Evolutionary conservation across 176 grass and related monocot genomes (phyloP), one percentile per base, ranked within the genome.

Genomic region (Oryza rufipogon): DNA sequence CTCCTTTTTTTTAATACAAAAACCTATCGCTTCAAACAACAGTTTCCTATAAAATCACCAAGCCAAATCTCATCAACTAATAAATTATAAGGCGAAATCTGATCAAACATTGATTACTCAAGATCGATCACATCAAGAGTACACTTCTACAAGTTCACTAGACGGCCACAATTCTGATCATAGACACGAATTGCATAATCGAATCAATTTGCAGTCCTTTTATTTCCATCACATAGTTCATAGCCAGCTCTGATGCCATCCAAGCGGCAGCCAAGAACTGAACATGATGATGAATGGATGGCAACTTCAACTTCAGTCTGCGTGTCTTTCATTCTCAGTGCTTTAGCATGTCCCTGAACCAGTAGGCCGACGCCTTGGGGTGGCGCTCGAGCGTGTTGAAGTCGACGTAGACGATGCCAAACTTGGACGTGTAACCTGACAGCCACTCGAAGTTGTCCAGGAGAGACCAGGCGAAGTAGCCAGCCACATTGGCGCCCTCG

Each of bases 381-480:
- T 89, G 80, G 28, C 89, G 84, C 20, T 87, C 83, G 0, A 87
- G 85, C 1, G 45, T 87, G 25, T 80, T 83, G 67, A 71, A 94
- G 65, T 94, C 89, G 1, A 91, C 85, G 2, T 91, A 94, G 4
- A 91, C 87, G 19, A 91, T 68, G 23, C 89, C 92, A 22, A 94
- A 91, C 70, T 91, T 91, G 39, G 87, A 91, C 0, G 81, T 80
- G 74, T 91, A 91, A 0, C 92, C 92, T 3, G 85, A 84, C 17
- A 19, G 38, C 89, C 89, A 91, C 71, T 94, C 92, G 5, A 91
- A 87, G 81, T 94, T 91, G 44, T 91, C 92, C 2, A 94, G 87
- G 20, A 91, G 84, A 84, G 92, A 94, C 92, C 92, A 94, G 0
- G 89, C 89, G 51, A 94, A 94, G 77, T 94, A 91, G 75, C 92